phyloP scores from a whole-genome alignment of 768 basidiomycete genomes.

The Lactarius vividus region DNA sequence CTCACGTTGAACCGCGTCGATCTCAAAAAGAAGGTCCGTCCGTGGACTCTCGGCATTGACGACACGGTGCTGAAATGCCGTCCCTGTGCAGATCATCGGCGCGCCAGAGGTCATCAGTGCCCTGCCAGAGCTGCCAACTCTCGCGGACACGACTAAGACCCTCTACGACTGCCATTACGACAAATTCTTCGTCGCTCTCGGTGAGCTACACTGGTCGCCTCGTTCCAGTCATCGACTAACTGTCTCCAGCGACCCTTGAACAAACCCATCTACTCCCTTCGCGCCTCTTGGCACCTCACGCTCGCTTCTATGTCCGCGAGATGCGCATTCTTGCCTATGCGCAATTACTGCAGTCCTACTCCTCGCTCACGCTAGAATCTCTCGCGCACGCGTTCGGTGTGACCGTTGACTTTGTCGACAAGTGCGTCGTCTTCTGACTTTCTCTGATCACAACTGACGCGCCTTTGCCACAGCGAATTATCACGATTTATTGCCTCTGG shows the following conservation, averaged over 20 bases:
- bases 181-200: conserved; percentile 89
- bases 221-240: conserved; percentile 13
- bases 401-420: conserved; percentile 81
- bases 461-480: conserved; percentile 59
- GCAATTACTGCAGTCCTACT: conserved; percentile 90
- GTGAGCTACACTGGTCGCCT: conserved; percentile 39
- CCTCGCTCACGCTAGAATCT: conserved; percentile 84
- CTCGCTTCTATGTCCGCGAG: conserved; percentile 88
- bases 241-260: conserved; percentile 72
- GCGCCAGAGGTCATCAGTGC: conserved; percentile 88
- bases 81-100: conserved; percentile 58
- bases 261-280: conserved; percentile 85
- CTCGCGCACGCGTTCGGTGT: conserved; percentile 89
- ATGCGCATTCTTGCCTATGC: conserved; percentile 93
- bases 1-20: conserved; percentile 79
- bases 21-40: conserved; percentile 88
- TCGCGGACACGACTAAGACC: conserved; percentile 80
- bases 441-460: conserved; percentile 6
- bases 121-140: conserved; percentile 75
- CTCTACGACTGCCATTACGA: conserved; percentile 93
- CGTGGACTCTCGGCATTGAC: not conserved
- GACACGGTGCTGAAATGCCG: not conserved
- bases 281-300: conserved; percentile 79
- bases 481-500: conserved; percentile 89
- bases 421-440: conserved; percentile 44